Conservation (phyloP, 352 stramenopile species). For the Pythium brassicae region DNA sequence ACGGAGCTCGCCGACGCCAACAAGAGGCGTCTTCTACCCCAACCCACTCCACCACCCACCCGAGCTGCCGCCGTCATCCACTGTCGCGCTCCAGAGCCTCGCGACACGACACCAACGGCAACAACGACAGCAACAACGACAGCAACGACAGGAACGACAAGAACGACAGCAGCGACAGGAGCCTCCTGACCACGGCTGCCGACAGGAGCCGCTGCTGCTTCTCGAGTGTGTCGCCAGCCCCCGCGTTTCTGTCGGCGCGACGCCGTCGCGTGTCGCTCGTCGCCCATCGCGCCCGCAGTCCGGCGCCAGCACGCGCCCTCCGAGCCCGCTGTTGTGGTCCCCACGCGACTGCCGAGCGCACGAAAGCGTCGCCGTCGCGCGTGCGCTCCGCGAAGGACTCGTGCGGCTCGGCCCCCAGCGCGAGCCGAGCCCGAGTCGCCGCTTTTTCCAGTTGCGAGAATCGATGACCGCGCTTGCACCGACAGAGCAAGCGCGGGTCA, state of each 20-base stretch:
- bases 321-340: not conserved
- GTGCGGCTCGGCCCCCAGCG: not conserved
- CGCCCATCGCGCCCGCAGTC: conserved; percentile 9
- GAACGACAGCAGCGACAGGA: too few species aligned
- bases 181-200: not conserved
- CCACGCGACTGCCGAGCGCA: not conserved
- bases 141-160: not conserved
- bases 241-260: not conserved
- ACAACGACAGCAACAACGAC: conserved; percentile 1
- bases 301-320: not conserved
- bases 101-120: conserved; percentile 4
- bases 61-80: conserved; percentile 17
- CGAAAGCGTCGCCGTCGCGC: not conserved
- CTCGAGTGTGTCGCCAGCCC: not conserved
- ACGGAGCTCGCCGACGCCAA: not conserved
- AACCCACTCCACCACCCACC: conserved; percentile 22
- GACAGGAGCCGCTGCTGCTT: not conserved
- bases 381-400: not conserved
- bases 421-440: not conserved
- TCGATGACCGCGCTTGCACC: not conserved
- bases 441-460: not conserved
- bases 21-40: conserved; percentile 26
- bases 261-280: not conserved
- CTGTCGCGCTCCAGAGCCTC: conserved; percentile 8
- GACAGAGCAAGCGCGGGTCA: not conserved